Conservation (phyloP, 352 stramenopile species). For the Elongisporangium undulatum region DNA sequence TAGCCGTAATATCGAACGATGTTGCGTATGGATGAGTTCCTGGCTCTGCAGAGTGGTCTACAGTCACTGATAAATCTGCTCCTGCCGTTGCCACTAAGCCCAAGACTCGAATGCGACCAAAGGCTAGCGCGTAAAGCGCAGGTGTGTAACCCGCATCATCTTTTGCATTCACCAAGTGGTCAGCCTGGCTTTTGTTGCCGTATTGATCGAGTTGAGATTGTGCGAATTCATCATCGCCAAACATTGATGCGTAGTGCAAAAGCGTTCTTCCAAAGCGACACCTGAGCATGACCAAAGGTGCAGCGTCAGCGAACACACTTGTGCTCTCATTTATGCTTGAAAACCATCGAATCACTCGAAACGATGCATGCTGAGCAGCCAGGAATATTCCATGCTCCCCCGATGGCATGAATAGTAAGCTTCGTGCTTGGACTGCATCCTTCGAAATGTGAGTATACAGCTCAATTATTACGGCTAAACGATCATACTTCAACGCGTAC, state of each 20-base stretch:
- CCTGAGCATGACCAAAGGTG: constrained; percentile 5
- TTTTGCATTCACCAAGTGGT: constrained; percentile 16
- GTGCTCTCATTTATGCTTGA: constrained; percentile 20
- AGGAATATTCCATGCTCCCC: constrained; percentile 47
- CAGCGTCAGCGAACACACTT: background rate
- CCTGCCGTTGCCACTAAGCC: constrained; percentile 25
- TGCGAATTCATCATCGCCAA: constrained; percentile 28
- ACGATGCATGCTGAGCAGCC: constrained; percentile 29
- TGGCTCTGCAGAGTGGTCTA: constrained; percentile 43
- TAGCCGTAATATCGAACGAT: constrained; percentile 35
- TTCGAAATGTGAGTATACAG: constrained; percentile 20
- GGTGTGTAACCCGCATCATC: constrained; percentile 45
- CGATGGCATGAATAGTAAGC: constrained; percentile 11
- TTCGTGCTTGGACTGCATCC: constrained; percentile 8
- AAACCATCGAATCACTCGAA: constrained; percentile 52
- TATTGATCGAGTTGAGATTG: constrained; percentile 12
- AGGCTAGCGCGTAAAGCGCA: constrained; percentile 51
- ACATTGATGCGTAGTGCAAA: constrained; percentile 43
- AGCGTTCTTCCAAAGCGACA: constrained; percentile 28
- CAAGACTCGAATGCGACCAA: constrained; percentile 29
- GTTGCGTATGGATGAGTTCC: constrained; percentile 42
- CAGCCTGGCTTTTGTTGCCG: background rate
- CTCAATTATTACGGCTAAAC: constrained; percentile 40
- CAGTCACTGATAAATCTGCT: constrained; percentile 19
- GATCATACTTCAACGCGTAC: constrained; percentile 46